Base-by-base conservation (phyloP, 2,329 filamentous ascomycete genomes). In the Akanthomyces uredinophilus region DNA sequence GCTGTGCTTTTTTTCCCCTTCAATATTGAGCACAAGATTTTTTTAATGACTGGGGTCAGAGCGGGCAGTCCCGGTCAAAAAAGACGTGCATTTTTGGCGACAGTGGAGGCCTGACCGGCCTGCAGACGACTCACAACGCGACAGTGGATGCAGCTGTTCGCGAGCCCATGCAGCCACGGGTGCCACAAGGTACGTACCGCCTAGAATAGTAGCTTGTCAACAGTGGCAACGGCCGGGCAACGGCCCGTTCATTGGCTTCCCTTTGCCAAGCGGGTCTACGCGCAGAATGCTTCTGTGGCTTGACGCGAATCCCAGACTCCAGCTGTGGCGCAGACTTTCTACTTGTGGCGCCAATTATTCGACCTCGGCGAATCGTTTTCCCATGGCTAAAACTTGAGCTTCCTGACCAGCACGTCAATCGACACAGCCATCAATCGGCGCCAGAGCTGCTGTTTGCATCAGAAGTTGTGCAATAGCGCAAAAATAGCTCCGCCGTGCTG, bases 211-310 rank as follows among this genome's bases (percentile, higher is more conserved):
- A 54, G 66, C 65, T 68, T 56, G 65, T 83, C 78, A 83, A 83
- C 79, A 84, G 66, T 73, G 70, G 77, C 80, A 84, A 85, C 82
- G 70, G 73, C 81, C 67, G 73, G 68, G 82, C 83, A 87, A 87
- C 85, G 70, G 69, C 16, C 4, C 44, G 67, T 27, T 72, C 60
- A 83, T 83, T 83, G 80, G 81, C 64, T 65, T 59, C 32, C 51
- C 55, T 65, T 65, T 29, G 14, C 18, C 29, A 20, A 55, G 50
- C 44, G 50, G 58, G 41, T 27, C 50, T 24, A 41, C 49, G 50
- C 58, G 58, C 49, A 41, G 50, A 53, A 60, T 62, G 66, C 66
- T 64, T 66, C 67, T 70, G 68, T 70, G 68, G 69, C 70, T 71
- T 51, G 66, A 69, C 68, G 69, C 70, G 68, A 59, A 51, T 50